Evolutionary conservation across 2,329 filamentous ascomycete species (phyloP).

Genomic region (Botrytis tulipae): DNA sequence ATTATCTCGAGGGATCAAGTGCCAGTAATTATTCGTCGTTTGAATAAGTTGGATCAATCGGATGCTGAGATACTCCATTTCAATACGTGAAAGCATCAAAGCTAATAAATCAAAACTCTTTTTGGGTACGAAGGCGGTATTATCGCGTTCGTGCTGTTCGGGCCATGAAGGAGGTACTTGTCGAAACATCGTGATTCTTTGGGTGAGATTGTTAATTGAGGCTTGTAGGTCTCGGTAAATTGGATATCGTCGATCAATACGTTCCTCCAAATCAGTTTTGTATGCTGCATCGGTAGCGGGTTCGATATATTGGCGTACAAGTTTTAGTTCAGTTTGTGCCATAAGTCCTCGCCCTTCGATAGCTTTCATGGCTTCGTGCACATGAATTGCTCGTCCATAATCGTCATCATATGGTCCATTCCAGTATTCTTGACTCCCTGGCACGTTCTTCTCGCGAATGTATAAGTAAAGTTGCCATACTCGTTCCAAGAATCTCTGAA

Average conservation of each 20-base stretch:
- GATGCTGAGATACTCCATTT: slow-evolving; percentile 17
- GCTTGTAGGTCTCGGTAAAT: slow-evolving; percentile 12
- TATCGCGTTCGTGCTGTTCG: slow-evolving; percentile 20
- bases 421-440: slow-evolving; percentile 16
- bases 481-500: not conserved
- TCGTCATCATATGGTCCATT: slow-evolving; percentile 19
- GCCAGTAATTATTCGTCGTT: slow-evolving; percentile 4
- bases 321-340: not conserved
- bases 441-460: not conserved
- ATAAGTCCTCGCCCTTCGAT: slow-evolving; percentile 5
- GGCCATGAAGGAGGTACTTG: slow-evolving; percentile 18
- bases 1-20: slow-evolving; percentile 13
- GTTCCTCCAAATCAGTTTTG: slow-evolving; percentile 14
- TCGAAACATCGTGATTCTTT: slow-evolving; percentile 11
- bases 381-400: slow-evolving; percentile 14
- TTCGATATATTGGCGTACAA: slow-evolving; percentile 10
- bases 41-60: slow-evolving; percentile 17
- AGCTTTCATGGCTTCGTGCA: slow-evolving; percentile 14
- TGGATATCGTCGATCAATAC: slow-evolving; percentile 13
- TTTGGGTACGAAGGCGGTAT: slow-evolving; percentile 8
- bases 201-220: slow-evolving; percentile 10
- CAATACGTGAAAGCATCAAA: slow-evolving; percentile 18
- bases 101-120: slow-evolving; percentile 5
- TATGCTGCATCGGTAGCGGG: slow-evolving; percentile 3
- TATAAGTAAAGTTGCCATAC: slow-evolving; percentile 6